A percentile compares a stretch with the other conserved stretches of the same genome.
Conservation (phyloP, 495 filamentous ascomycete genomes). For the Acidomyces sp. region DNA sequence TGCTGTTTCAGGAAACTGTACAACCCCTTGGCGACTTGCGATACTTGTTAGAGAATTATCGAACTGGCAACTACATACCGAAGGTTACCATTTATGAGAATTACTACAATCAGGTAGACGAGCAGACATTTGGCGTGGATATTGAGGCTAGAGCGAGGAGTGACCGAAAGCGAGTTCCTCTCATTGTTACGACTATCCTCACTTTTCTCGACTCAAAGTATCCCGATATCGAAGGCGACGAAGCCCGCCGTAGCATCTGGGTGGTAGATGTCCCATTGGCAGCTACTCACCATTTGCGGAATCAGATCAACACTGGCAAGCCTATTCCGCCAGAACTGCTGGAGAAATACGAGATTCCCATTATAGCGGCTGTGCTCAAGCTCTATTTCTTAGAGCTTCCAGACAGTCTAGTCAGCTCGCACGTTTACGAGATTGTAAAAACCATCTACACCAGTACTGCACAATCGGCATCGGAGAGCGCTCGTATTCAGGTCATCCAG, state of each 20-base stretch:
- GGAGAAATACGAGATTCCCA: slow-evolving; percentile 77
- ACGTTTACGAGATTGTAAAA: slow-evolving; percentile 97
- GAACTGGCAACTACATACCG: slow-evolving; percentile 82
- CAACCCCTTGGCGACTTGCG: slow-evolving; percentile 83
- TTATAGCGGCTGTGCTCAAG: slow-evolving; percentile 86
- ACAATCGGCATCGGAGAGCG: slow-evolving; percentile 48
- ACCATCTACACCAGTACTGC: slow-evolving; percentile 86
- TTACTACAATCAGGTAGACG: slow-evolving; percentile 96
- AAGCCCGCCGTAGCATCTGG: slow-evolving; percentile 86
- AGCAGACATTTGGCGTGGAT: slow-evolving; percentile 95
- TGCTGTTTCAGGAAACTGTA: slow-evolving; percentile 96
- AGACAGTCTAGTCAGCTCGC: slow-evolving; percentile 95
- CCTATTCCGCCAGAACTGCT: slow-evolving; percentile 61
- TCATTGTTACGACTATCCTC: slow-evolving; percentile 82
- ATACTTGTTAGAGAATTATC: slow-evolving; percentile 95
- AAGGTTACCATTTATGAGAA: slow-evolving; percentile 94
- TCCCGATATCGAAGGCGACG: slow-evolving; percentile 93
- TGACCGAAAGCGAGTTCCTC: slow-evolving; percentile 87
- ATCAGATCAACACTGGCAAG: slow-evolving; percentile 78
- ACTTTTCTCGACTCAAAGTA: slow-evolving; percentile 94
- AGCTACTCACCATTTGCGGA: slow-evolving; percentile 73
- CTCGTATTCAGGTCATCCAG: slow-evolving; percentile 82
- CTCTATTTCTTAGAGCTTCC: slow-evolving; percentile 83
- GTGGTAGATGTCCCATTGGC: slow-evolving; percentile 77
- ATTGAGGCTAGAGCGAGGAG: slow-evolving; percentile 85